A percentile compares a stretch with the other conserved stretches of the same genome.
Conservation (phyloP, 805 yeast genomes). For the Candida germanica region DNA sequence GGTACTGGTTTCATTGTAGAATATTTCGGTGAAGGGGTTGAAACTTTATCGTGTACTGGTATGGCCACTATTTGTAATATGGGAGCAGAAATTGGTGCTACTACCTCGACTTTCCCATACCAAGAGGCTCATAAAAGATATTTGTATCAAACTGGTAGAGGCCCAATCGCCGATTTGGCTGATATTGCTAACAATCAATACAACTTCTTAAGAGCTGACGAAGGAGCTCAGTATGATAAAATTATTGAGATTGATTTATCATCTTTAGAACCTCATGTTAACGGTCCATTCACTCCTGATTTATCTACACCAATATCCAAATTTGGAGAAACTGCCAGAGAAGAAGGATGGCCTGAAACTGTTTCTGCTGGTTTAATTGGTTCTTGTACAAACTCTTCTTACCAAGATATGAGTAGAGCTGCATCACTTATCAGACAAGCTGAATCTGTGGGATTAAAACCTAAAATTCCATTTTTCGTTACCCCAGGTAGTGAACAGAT, state of each 20-base stretch:
- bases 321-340: conserved; percentile 66
- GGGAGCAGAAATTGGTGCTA: conserved; percentile 99
- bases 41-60: conserved; percentile 89
- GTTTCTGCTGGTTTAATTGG: conserved; percentile 95
- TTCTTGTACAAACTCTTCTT: conserved; percentile 97
- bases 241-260: conserved; percentile 85
- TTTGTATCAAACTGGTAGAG: conserved; percentile 80
- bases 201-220: conserved; percentile 76
- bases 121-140: conserved; percentile 76
- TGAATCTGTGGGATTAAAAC: conserved; percentile 76
- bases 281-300: conserved; percentile 99
- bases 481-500: conserved; percentile 99
- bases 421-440: conserved; percentile 90
- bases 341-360: conserved; percentile 80
- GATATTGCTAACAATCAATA: conserved; percentile 54
- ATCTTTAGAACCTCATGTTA: conserved; percentile 88
- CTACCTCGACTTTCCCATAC: conserved; percentile 96
- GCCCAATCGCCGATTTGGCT: conserved; percentile 78
- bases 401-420: conserved; percentile 97
- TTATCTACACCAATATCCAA: conserved; percentile 87
- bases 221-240: conserved; percentile 87
- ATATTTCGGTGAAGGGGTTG: conserved; percentile 94
- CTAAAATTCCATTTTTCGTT: conserved; percentile 88
- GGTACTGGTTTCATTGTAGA: conserved; percentile 97
- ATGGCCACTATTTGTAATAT: conserved; percentile 99